A percentile compares a stretch with the other conserved stretches of the same genome.
phyloP scores from a whole-genome alignment of 352 stramenopile genomes.

The Pythium phragmitis region DNA sequence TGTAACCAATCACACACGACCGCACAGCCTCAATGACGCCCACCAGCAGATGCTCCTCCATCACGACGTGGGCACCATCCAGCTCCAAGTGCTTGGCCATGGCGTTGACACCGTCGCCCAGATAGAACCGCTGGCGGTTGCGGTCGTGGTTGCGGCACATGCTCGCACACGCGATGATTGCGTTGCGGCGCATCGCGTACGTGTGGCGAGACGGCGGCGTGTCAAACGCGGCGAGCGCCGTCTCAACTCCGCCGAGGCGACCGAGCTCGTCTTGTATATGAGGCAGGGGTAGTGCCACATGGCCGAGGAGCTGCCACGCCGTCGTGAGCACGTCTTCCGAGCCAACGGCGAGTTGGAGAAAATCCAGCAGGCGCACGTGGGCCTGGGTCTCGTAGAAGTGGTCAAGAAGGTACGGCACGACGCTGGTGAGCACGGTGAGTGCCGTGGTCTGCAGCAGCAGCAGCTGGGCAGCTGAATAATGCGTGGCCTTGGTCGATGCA shows the following conservation, averaged over 20 bases:
- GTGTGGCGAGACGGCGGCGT: constrained; percentile 46
- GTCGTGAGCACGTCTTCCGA: constrained; percentile 40
- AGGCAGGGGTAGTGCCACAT: constrained; percentile 33
- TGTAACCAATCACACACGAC: constrained; percentile 58
- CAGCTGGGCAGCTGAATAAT: constrained; percentile 50
- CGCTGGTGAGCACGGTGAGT: constrained; percentile 54
- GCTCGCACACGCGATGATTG: constrained; percentile 49
- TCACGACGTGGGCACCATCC: constrained; percentile 47
- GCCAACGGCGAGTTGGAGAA: constrained; percentile 38
- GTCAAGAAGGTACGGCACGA: constrained; percentile 48
- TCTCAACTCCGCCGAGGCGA: constrained; percentile 46
- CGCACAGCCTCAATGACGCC: constrained; percentile 63
- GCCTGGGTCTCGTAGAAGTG: constrained; percentile 60
- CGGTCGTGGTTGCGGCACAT: constrained; percentile 53
- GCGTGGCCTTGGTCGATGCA: constrained; percentile 3
- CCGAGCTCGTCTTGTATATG: constrained; percentile 53
- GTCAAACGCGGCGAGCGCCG: constrained; percentile 47
- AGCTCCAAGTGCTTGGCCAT: constrained; percentile 47
- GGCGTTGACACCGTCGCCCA: constrained; percentile 42
- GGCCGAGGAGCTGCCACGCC: constrained; percentile 56
- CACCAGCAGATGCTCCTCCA: constrained; percentile 73
- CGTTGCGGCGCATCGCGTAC: constrained; percentile 65
- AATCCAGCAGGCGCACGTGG: constrained; percentile 49
- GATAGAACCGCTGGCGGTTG: constrained; percentile 53
- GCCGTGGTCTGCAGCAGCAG: constrained; percentile 57